Evolutionary conservation across 2,329 filamentous ascomycete species (phyloP), one percentile per base, ranked within the genome.

Genomic region (Rhynchosporium graminicola): DNA sequence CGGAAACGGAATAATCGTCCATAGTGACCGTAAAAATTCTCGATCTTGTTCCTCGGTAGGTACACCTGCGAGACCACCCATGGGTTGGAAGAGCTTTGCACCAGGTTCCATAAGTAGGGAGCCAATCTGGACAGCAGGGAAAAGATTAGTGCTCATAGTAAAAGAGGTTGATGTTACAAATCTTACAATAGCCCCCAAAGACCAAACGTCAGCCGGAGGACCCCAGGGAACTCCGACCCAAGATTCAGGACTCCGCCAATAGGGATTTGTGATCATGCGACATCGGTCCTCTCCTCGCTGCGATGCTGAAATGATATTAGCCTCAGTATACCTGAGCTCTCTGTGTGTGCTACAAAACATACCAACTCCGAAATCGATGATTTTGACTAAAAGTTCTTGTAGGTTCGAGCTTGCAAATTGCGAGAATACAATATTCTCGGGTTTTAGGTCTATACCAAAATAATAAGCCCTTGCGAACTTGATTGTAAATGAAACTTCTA

Each of bases 221-320:
- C 59, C 59, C 62, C 59, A 61, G 31, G 48, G 59, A 20, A 63
- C 42, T 54, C 58, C 62, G n/a, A 61, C 40, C 57, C 62, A 63
- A 40, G 62, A 59, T 52, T 64, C 62, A 55, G 62, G 62, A 55
- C 59, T 61, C 43, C 62, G 62, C 59, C 55, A 64, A 56, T 55
- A 61, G 2, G 55, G 59, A 50, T 64, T 64, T 40, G 54, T 64
- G 33, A 61, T 64, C 55, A 58, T 54, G 40, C 38, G 62, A 43
- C 9, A 20, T 33, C 55, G 54, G 40, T 61, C 62, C 26, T 64
- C 29, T 15, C 28, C 40, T 40, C 26, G 38, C 56, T 50, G 47
- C 8, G 62, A 61, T 7, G 62, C 59, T 64, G 38, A 8, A 50
- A 57, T n/a, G 4, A 50, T 57, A 28, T 64, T n/a, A 58, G 54